Conservation (phyloP, 75 land plant species). For the Gnetum montanum region DNA sequence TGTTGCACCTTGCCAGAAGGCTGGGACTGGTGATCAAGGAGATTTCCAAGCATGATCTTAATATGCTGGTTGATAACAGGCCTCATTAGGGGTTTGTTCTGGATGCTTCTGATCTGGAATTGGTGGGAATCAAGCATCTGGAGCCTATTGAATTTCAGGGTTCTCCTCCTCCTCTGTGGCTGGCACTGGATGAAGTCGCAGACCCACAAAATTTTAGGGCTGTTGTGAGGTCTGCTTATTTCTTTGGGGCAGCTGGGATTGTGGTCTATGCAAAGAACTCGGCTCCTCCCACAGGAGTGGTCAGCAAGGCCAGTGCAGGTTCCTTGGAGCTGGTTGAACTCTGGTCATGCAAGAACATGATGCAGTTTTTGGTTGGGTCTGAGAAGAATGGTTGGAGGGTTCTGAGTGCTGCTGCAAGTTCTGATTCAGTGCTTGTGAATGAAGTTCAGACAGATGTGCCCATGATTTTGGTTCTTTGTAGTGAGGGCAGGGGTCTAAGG, state of each 20-base stretch:
- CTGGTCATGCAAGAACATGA: slow-evolving; percentile 85
- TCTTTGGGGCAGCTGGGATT: slow-evolving; percentile 84
- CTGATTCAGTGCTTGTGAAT: slow-evolving; percentile 39
- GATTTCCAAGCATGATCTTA: slow-evolving; percentile 83
- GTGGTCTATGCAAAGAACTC: slow-evolving; percentile 95
- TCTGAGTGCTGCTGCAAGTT: slow-evolving; percentile 66
- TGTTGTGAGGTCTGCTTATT: slow-evolving; percentile 79
- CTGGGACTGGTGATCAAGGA: slow-evolving; percentile 45
- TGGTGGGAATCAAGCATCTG: slow-evolving; percentile 49
- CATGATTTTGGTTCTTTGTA: slow-evolving; percentile 86
- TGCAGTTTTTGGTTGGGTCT: slow-evolving; percentile 74
- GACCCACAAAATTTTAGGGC: slow-evolving; percentile 98
- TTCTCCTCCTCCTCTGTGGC: slow-evolving; percentile 55
- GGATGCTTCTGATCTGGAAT: slow-evolving; percentile 89
- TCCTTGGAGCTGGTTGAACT: slow-evolving; percentile 85
- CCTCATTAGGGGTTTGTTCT: slow-evolving; percentile 94
- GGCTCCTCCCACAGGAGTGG: slow-evolving; percentile 96
- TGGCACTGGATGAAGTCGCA: slow-evolving; percentile 91
- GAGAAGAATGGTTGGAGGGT: slow-evolving; percentile 89
- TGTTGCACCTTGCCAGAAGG: slow-evolving; percentile 52
- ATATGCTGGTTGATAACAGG: slow-evolving; percentile 78
- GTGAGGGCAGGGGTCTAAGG: slow-evolving; percentile 91
- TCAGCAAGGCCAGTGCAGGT: slow-evolving; percentile 99
- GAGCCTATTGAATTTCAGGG: slow-evolving; percentile 37
- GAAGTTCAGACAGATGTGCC: slow-evolving; percentile 56